Evolutionary conservation across 352 stramenopile genomes (phyloP), one percentile per base, ranked within the genome.

Genomic region (Saprolegnia parasitica): DNA sequence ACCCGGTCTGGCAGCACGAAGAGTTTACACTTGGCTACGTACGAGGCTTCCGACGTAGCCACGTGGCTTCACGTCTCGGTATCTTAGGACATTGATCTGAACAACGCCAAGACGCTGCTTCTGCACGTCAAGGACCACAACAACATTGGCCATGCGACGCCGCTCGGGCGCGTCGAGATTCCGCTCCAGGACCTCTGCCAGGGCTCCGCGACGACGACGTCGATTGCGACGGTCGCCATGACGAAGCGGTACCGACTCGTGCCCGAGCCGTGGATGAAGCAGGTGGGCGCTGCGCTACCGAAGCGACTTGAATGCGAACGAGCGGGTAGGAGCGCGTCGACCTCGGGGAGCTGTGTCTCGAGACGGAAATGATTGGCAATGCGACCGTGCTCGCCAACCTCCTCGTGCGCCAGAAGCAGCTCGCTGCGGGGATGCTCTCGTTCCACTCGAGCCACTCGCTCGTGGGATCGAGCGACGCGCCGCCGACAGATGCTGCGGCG

Each of bases 101-200:
- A 61, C 10, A 75, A 84, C 18, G 76, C 83, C 4, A 74, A 64
- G 4, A 78, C 77, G 39, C 66, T 91, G 0, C 35, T 91, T 11
- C 80, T 91, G 60, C 83, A 90, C 46, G 80, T 91, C 1, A 91
- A 91, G 49, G 83, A 90, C 50, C 79, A 88, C 72, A 91, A 91
- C 75, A 86, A 87, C 55, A 71, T 87, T 47, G 74, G 74, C 2
- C 74, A 79, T 21, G 88, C 80, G 45, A 91, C 80, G 5, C 83
- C 83, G 15, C 74, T 91, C 2, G 83, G 83, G 2, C 81, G 83
- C 18, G 78, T 91, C 20, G 76, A 89, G 42, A 84, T 91, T 56
- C 80, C 83, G 5, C 52, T 91, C 16, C 73, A 77, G 13, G 81
- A 89, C 40, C 65, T 91, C 29, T 89, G 81, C 52, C 80, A 78